A percentile compares a stretch with the other conserved stretches of the same genome.
Conservation (phyloP, 2,329 filamentous ascomycete species). For the Amphichorda felina region DNA sequence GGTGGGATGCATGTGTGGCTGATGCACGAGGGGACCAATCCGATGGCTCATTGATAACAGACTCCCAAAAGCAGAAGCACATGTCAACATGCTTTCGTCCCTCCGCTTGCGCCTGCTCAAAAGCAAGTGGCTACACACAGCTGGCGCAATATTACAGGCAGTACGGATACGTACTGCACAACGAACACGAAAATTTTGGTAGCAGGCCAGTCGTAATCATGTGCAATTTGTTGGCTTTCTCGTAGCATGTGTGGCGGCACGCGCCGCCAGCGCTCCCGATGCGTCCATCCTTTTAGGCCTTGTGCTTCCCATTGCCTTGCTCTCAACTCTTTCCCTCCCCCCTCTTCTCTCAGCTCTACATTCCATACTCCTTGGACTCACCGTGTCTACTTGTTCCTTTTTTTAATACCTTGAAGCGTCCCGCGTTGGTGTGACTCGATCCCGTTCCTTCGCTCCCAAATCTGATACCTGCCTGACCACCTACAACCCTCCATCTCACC, state of each 20-base stretch:
- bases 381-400: too few relatives aligned
- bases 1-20: slow-evolving; percentile 1
- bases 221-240: slow-evolving; percentile 2
- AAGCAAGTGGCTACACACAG: too few relatives aligned
- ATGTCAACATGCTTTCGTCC: slow-evolving; percentile 1
- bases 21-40: slow-evolving; percentile 1
- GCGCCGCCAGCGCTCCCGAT: neutral
- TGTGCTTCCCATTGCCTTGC: slow-evolving; percentile 1
- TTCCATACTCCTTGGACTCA: slow-evolving; percentile 1
- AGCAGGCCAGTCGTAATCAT: slow-evolving; percentile 1
- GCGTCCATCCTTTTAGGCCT: slow-evolving; percentile 2
- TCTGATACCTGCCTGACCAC: too few relatives aligned
- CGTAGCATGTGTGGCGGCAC: neutral
- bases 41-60: neutral
- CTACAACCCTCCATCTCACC: too few relatives aligned
- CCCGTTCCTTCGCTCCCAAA: too few relatives aligned
- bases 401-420: too few relatives aligned
- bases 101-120: too few relatives aligned
- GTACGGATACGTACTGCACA: too few relatives aligned
- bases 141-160: too few relatives aligned
- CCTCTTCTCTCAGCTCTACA: neutral
- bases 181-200: neutral
- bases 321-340: neutral
- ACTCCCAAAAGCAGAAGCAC: too few relatives aligned
- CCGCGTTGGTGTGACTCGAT: too few relatives aligned